Evolutionary conservation across 768 basidiomycete species (phyloP).

Genomic region (Mycena kentingensis): DNA sequence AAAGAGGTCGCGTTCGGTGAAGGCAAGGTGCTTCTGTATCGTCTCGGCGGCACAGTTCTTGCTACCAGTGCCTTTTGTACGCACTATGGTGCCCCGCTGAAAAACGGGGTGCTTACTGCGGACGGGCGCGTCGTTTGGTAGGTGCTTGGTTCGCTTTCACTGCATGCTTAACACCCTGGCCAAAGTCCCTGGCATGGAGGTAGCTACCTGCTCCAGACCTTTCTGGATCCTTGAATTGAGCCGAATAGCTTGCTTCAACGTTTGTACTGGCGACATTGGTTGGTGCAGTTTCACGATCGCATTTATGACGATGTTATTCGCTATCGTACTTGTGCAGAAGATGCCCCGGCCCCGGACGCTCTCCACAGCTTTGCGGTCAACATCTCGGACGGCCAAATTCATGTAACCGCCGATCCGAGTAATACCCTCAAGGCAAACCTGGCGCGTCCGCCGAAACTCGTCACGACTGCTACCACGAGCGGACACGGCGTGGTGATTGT

Average conservation of each 20-base stretch:
- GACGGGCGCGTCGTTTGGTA: constrained; percentile 82
- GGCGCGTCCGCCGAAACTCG: constrained; percentile 59
- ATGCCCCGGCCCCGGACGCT: constrained; percentile 81
- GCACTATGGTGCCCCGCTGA: constrained; percentile 88
- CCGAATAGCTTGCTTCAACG: constrained; percentile 78
- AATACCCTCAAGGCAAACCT: constrained; percentile 68
- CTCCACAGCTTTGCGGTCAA: constrained; percentile 77
- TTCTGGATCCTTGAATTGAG: background rate
- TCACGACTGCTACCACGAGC: constrained; percentile 44
- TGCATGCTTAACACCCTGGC: background rate
- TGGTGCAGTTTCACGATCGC: constrained; percentile 15
- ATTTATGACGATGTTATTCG: background rate
- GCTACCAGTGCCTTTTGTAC: constrained; percentile 88
- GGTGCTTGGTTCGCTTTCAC: constrained; percentile 23
- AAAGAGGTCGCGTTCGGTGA: constrained; percentile 81
- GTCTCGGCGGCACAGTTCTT: constrained; percentile 71
- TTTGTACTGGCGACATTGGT: constrained; percentile 84
- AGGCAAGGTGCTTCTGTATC: constrained; percentile 77
- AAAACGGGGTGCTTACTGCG: constrained; percentile 76
- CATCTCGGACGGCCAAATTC: constrained; percentile 70
- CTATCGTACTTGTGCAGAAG: constrained; percentile 54
- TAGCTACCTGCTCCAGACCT: constrained; percentile 29
- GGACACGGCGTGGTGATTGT: constrained; percentile 78
- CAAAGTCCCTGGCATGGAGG: constrained; percentile 87
- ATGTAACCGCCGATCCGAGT: constrained; percentile 69